Conservation (phyloP, 2,329 filamentous ascomycete genomes). For the Fusarium concolor region DNA sequence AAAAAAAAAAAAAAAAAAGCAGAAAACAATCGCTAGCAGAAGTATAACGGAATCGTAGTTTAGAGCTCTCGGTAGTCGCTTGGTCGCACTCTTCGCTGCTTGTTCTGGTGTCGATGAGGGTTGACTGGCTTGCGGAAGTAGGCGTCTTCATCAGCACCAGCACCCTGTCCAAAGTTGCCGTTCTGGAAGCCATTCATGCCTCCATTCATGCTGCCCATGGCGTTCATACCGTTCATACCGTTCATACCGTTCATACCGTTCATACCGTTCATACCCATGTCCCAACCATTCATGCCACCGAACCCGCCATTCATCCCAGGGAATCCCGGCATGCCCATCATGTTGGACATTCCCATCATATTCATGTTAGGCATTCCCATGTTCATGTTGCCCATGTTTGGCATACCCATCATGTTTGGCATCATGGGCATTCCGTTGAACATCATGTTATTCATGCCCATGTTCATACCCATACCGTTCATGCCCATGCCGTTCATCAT, state of each 20-base stretch:
- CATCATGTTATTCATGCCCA: conserved; percentile 57
- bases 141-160: conserved; percentile 85
- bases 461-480: conserved; percentile 61
- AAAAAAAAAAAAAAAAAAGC: conserved; percentile 4
- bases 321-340: conserved; percentile 51
- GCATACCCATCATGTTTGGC: conserved; percentile 56
- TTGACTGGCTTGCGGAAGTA: conserved; percentile 98
- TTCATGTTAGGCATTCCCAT: conserved; percentile 51
- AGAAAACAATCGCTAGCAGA: conserved; percentile 26
- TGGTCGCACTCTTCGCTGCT: conserved; percentile 81
- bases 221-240: too few relatives aligned
- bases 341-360: conserved; percentile 49
- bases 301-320: conserved; percentile 48
- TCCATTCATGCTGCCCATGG: conserved; percentile 48
- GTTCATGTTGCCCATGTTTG: conserved; percentile 53
- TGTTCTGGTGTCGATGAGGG: conserved; percentile 87
- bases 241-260: conserved; percentile 40
- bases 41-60: conserved; percentile 33
- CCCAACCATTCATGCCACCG: conserved; percentile 44
- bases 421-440: conserved; percentile 58
- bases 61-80: conserved; percentile 91
- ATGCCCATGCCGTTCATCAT: conserved; percentile 62
- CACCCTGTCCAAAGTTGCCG: conserved; percentile 62
- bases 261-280: conserved; percentile 45
- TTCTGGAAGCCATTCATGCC: conserved; percentile 51